Evolutionary conservation across 163 green algal genomes (phyloP).

Genomic region (Smithsoniella earleae): DNA sequence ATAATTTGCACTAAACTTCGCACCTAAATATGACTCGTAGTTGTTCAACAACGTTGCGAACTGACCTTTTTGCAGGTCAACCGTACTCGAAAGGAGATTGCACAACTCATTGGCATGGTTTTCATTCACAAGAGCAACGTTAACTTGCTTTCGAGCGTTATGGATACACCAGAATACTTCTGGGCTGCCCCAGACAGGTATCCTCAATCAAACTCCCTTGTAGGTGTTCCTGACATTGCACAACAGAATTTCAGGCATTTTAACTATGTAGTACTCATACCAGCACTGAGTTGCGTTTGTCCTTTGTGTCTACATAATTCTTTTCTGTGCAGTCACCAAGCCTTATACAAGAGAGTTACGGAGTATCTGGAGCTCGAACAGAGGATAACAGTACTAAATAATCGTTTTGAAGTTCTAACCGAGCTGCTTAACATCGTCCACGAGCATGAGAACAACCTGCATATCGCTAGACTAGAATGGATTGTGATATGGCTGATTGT

Average conservation of each 20-base stretch:
- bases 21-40: no score
- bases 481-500: conserved; percentile 64
- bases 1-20: no score
- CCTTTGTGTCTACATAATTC: not conserved
- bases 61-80: conserved; percentile 37
- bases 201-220: not conserved
- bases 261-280: not conserved
- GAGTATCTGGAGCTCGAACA: conserved; percentile 75
- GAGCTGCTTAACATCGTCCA: conserved; percentile 78
- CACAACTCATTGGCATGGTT: conserved; percentile 58
- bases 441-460: conserved; percentile 63
- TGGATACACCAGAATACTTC: conserved; percentile 85
- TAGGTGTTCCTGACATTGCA: conserved; percentile 32
- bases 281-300: no score
- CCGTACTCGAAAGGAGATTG: conserved; percentile 53
- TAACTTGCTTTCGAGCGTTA: conserved; percentile 71
- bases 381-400: conserved; percentile 79
- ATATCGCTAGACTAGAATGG: conserved; percentile 71
- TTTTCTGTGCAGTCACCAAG: not conserved
- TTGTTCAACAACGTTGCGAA: no score
- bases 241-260: not conserved
- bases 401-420: conserved; percentile 65
- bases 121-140: conserved; percentile 72
- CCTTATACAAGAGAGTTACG: not conserved
- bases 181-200: conserved; percentile 65